Percentiles rank a stretch among this genome's conserved stretches.
Evolutionary conservation across 805 yeast species (phyloP).

Genomic region (Kregervanrija fluxuum): DNA sequence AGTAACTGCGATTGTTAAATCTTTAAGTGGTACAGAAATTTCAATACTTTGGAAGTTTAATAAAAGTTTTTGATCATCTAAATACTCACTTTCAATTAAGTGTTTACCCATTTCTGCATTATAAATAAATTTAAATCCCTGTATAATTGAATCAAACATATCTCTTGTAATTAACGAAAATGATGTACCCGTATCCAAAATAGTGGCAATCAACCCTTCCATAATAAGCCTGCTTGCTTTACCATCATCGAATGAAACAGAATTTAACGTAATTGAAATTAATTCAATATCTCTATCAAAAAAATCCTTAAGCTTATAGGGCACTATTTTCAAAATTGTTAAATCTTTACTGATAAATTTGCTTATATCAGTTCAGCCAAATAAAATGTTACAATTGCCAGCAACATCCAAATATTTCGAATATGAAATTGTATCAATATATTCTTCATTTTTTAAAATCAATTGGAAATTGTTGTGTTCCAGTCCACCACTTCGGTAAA

Average conservation of each 20-base stretch:
- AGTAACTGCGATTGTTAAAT: neutral
- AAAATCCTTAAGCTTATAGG: too few species aligned
- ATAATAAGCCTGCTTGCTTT: neutral
- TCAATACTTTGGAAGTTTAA: conserved; percentile 4
- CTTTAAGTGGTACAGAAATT: neutral
- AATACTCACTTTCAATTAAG: neutral
- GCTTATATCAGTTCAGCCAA: conserved; percentile 4
- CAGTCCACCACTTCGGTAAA: neutral
- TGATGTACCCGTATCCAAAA: conserved; percentile 6
- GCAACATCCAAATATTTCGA: neutral
- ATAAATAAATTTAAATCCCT: neutral
- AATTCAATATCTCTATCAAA: neutral
- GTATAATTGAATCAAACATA: neutral
- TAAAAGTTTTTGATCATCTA: neutral
- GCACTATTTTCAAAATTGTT: too few species aligned
- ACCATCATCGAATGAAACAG: neutral
- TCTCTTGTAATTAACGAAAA: neutral
- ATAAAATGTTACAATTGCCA: neutral
- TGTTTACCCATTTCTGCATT: neutral
- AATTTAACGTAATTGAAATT: neutral
- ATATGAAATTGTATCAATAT: neutral
- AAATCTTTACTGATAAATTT: neutral
- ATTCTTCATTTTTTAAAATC: neutral
- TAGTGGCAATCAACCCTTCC: neutral
- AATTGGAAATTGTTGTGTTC: conserved; percentile 2